Conservation (phyloP, 805 yeast species). For the Wickerhamiella australiensis region DNA sequence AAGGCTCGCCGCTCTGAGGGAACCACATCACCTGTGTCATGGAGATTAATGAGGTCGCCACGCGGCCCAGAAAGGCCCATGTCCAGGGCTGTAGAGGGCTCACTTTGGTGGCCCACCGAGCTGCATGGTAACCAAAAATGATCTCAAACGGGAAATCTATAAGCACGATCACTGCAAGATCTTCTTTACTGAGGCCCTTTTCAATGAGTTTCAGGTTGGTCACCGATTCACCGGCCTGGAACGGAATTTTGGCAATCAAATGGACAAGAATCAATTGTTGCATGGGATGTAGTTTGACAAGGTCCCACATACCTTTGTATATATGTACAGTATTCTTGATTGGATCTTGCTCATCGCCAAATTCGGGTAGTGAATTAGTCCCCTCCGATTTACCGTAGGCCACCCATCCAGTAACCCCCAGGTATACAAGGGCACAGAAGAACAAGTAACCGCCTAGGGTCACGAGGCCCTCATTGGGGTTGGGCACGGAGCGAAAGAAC, state of each 20-base stretch:
- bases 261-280: slow-evolving; percentile 64
- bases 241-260: slow-evolving; percentile 74
- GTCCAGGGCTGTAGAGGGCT: slow-evolving; percentile 75
- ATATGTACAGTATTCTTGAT: slow-evolving; percentile 21
- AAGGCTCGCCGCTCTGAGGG: slow-evolving; percentile 43
- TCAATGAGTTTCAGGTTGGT: slow-evolving; percentile 85
- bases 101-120: slow-evolving; percentile 77
- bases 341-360: slow-evolving; percentile 6
- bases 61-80: slow-evolving; percentile 70
- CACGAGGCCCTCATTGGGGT: slow-evolving; percentile 47
- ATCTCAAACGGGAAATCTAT: slow-evolving; percentile 95
- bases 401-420: slow-evolving; percentile 52
- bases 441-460: slow-evolving; percentile 62
- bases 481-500: slow-evolving; percentile 54
- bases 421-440: slow-evolving; percentile 64
- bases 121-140: slow-evolving; percentile 89
- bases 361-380: slow-evolving; percentile 31
- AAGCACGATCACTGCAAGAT: slow-evolving; percentile 78
- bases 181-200: slow-evolving; percentile 86
- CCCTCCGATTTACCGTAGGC: slow-evolving; percentile 57
- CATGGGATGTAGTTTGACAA: slow-evolving; percentile 46
- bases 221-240: slow-evolving; percentile 92
- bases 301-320: slow-evolving; percentile 28
- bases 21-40: slow-evolving; percentile 59
- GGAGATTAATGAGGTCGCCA: slow-evolving; percentile 63